Evolutionary conservation across 306 rosid species (phyloP), one percentile per base, ranked within the genome.

Genomic region (Vicia faba): DNA sequence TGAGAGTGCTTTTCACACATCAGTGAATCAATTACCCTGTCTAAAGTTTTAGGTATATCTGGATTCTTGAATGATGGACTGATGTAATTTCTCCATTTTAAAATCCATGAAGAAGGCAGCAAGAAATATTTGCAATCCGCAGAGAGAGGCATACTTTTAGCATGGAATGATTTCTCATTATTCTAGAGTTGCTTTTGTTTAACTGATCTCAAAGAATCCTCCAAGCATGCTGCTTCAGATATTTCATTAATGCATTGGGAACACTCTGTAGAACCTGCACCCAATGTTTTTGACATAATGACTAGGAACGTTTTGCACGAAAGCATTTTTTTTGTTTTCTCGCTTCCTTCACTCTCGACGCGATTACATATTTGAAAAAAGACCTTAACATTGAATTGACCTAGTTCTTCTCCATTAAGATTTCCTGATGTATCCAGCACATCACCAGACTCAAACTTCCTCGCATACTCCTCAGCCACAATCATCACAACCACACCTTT

Each of bases 231-330:
- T 59, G 85, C 95, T 87, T 92, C 93, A 75, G 96, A 89, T 68
- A 92, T 71, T 64, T 92, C 96, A 68, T 74, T 73, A 61, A 77
- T 83, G 88, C 98, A 92, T 26, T 80, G 76, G 61, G 89, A 75
- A 81, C 98, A 92, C 67, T 81, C 84, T 66, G 40, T 12, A 11
- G 93, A 82, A 66, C 83, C 91, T 9, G 46, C n/a, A n/a, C n/a
- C n/a, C n/a, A n/a, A n/a, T n/a, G n/a, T n/a, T n/a, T n/a, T n/a
- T n/a, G n/a, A n/a, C n/a, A n/a, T n/a, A n/a, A n/a, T n/a, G n/a
- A n/a, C n/a, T n/a, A n/a, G n/a, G n/a, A n/a, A n/a, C n/a, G n/a
- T 87, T 84, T 92, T 92, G 77, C 98, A 92, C 1, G 98, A 86
- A 71, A 92, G 86, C 98, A 92, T 92, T 80, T 77, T 87, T 31